Evolutionary conservation across 768 basidiomycete species (phyloP).

Genomic region (Lactifluus piperatus): DNA sequence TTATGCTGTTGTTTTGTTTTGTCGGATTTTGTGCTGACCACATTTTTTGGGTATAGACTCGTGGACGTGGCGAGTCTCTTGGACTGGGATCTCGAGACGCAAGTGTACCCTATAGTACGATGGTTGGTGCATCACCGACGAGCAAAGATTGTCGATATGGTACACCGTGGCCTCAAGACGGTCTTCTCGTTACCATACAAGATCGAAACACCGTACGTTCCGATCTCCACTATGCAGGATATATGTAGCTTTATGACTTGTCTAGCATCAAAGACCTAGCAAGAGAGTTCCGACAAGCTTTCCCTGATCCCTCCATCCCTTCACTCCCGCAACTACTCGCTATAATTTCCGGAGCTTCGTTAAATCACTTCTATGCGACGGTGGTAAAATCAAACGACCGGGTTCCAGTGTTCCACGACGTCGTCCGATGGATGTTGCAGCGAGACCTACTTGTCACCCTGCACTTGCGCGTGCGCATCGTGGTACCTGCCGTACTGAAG

Average conservation of each 20-base stretch:
- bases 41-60: slow-evolving; percentile 32
- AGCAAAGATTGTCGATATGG: slow-evolving; percentile 81
- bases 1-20: neutral
- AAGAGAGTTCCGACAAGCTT: slow-evolving; percentile 51
- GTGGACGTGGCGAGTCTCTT: slow-evolving; percentile 72
- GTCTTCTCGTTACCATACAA: slow-evolving; percentile 68
- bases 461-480: slow-evolving; percentile 77
- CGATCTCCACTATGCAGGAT: neutral
- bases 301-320: slow-evolving; percentile 51
- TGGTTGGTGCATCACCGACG: slow-evolving; percentile 87
- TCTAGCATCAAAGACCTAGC: slow-evolving; percentile 47
- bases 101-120: slow-evolving; percentile 84
- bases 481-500: slow-evolving; percentile 74
- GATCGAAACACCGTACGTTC: slow-evolving; percentile 51
- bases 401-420: slow-evolving; percentile 65
- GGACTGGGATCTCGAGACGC: slow-evolving; percentile 75
- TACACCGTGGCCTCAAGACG: slow-evolving; percentile 72
- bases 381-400: slow-evolving; percentile 62
- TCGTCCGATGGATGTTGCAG: slow-evolving; percentile 87
- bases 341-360: slow-evolving; percentile 58
- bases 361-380: slow-evolving; percentile 73
- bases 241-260: slow-evolving; percentile 13
- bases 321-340: slow-evolving; percentile 68
- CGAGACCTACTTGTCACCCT: slow-evolving; percentile 77
- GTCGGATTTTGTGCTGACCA: neutral